Conservation (phyloP, 2,329 filamentous ascomycete species). For the Verticillium longisporum region DNA sequence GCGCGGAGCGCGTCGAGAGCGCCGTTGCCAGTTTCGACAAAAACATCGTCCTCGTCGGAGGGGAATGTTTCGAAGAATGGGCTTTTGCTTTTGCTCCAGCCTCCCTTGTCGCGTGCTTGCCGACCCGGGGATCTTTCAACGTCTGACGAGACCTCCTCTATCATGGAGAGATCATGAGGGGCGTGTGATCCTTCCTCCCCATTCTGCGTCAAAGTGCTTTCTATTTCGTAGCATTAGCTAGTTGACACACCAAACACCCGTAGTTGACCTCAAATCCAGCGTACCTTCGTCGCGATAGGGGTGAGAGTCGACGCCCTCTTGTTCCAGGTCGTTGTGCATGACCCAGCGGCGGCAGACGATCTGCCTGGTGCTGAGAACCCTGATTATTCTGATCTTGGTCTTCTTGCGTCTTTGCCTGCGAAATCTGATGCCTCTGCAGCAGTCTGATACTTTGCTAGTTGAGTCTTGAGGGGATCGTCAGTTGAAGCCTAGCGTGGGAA, state of each 20-base stretch:
- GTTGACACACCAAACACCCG: not conserved
- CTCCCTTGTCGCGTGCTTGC: not conserved
- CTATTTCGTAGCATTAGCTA: not conserved
- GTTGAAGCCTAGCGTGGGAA: not conserved
- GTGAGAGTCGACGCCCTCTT: not conserved
- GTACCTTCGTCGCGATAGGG: not conserved
- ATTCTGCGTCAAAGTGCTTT: too few species aligned
- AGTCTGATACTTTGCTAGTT: not conserved
- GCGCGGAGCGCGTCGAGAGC: not conserved
- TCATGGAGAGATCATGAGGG: not conserved
- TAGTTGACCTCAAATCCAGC: not conserved
- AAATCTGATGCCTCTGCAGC: not conserved
- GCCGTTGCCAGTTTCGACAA: too few species aligned
- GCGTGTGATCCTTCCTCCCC: not conserved
- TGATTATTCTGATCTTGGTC: not conserved
- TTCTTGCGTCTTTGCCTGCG: not conserved
- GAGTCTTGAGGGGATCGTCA: not conserved
- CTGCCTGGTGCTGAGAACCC: not conserved
- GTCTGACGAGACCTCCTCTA: conserved; percentile 1
- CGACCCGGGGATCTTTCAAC: not conserved
- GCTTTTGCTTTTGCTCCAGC: not conserved
- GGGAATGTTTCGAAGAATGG: not conserved
- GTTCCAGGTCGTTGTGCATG: not conserved
- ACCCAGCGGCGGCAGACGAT: not conserved
- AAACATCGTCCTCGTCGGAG: not conserved